Conservation (phyloP, 2,329 filamentous ascomycete species). For the Hypoxylon sp. region DNA sequence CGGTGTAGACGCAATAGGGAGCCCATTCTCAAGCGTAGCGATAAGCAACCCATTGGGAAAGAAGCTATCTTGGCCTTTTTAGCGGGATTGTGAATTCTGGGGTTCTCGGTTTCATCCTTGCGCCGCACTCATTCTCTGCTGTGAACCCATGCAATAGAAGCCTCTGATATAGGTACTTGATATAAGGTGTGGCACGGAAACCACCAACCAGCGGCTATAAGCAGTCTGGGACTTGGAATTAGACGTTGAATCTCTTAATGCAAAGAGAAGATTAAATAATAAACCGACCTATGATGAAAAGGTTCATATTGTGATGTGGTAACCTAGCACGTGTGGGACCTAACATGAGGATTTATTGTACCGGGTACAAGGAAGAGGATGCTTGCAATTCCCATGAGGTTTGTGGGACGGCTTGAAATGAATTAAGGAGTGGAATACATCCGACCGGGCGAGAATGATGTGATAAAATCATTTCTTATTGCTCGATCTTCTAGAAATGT, state of each 20-base stretch:
- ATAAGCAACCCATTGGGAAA: slow-evolving; percentile 23
- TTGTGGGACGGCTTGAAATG: not conserved
- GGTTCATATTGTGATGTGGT: slow-evolving; percentile 1
- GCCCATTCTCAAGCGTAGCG: slow-evolving; percentile 16
- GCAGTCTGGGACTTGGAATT: not conserved
- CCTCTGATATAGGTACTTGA: slow-evolving; percentile 34
- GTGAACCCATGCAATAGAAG: slow-evolving; percentile 34
- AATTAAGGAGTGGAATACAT: slow-evolving; percentile 35
- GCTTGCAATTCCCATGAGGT: not conserved
- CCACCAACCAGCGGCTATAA: not conserved
- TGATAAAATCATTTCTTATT: slow-evolving; percentile 29
- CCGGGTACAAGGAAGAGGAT: not conserved
- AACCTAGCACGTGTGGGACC: slow-evolving; percentile 1
- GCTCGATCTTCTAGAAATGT: slow-evolving; percentile 38
- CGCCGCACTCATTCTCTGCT: slow-evolving; percentile 31
- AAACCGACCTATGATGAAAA: not conserved
- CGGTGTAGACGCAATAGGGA: slow-evolving; percentile 24
- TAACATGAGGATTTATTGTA: not conserved
- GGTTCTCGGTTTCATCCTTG: slow-evolving; percentile 38
- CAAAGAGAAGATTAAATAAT: not conserved
- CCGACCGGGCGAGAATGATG: slow-evolving; percentile 34
- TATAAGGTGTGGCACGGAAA: slow-evolving; percentile 4
- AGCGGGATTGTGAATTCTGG: slow-evolving; percentile 30
- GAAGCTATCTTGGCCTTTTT: slow-evolving; percentile 28
- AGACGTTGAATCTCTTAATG: not conserved